Evolutionary conservation across 257 asterid genomes (phyloP).

Genomic region (Nicotiana tomentosiformis): DNA sequence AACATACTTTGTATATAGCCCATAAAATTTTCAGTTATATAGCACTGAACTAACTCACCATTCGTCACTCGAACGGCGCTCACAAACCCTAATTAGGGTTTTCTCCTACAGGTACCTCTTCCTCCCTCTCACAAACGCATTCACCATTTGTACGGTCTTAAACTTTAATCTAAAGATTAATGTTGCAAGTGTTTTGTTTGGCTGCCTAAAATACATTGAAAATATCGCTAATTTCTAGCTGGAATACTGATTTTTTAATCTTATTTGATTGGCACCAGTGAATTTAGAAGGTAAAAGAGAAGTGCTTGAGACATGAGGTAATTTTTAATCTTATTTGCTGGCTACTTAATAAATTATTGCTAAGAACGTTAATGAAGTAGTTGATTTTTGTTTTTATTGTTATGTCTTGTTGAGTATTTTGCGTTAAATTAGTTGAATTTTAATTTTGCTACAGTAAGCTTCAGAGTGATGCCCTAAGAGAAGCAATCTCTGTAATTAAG

Average conservation of each 20-base stretch:
- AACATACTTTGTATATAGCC: not conserved
- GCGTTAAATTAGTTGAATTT: not conserved
- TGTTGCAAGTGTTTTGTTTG: not conserved
- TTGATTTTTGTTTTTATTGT: not conserved
- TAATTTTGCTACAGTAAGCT: slow-evolving; percentile 13
- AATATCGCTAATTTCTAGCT: not conserved
- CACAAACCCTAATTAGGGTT: slow-evolving; percentile 4
- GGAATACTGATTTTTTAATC: not conserved
- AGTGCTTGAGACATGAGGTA: slow-evolving; percentile 9
- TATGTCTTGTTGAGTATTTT: not conserved
- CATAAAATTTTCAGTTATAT: not conserved
- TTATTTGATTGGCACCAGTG: not conserved
- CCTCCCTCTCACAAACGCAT: not conserved
- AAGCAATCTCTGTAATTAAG: slow-evolving; percentile 15
- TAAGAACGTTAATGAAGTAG: not conserved
- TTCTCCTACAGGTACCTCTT: not conserved
- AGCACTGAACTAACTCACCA: not conserved
- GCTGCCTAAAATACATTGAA: not conserved
- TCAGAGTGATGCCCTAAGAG: slow-evolving; percentile 22
- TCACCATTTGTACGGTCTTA: not conserved
- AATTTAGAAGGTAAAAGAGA: not conserved
- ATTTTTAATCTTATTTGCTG: not conserved
- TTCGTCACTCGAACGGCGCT: not conserved
- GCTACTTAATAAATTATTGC: not conserved
- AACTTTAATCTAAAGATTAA: not conserved